Conservation (phyloP, 1,284 basidiomycete genomes). For the Ceratobasidium papillatum region DNA sequence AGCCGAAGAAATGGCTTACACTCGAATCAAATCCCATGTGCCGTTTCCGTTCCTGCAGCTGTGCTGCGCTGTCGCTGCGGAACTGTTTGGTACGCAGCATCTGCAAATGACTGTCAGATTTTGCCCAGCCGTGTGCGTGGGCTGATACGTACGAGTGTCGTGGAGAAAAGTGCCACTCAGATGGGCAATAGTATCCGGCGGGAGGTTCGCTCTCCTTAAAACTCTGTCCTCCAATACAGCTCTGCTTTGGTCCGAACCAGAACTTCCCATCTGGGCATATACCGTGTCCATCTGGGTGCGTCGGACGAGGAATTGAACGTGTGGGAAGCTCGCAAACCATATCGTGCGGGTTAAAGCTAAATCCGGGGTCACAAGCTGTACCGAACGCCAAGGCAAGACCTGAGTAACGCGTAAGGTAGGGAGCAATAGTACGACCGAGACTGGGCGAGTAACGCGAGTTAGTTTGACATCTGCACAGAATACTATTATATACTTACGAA, state of each 20-base stretch:
- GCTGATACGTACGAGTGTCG: background rate
- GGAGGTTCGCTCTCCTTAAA: background rate
- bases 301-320: background rate
- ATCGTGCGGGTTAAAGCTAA: background rate
- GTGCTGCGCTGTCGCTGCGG: background rate
- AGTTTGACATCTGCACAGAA: background rate
- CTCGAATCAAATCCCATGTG: slow-evolving; percentile 17
- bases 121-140: background rate
- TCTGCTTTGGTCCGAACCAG: slow-evolving; percentile 34
- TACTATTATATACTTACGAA: background rate
- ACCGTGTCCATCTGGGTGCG: slow-evolving; percentile 1
- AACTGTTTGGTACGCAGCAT: slow-evolving; percentile 18
- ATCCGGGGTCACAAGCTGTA: background rate
- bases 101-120: background rate
- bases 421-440: background rate
- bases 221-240: background rate
- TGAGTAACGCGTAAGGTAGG: background rate
- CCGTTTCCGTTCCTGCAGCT: slow-evolving; percentile 25
- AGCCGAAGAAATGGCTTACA: background rate
- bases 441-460: background rate
- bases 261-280: slow-evolving; percentile 9
- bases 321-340: background rate
- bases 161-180: slow-evolving; percentile 8
- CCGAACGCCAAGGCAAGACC: background rate
- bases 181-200: slow-evolving; percentile 21